Evolutionary conservation across 2,329 filamentous ascomycete genomes (phyloP), one percentile per base, ranked within the genome.

Genomic region (Pyrenochaeta sp.): DNA sequence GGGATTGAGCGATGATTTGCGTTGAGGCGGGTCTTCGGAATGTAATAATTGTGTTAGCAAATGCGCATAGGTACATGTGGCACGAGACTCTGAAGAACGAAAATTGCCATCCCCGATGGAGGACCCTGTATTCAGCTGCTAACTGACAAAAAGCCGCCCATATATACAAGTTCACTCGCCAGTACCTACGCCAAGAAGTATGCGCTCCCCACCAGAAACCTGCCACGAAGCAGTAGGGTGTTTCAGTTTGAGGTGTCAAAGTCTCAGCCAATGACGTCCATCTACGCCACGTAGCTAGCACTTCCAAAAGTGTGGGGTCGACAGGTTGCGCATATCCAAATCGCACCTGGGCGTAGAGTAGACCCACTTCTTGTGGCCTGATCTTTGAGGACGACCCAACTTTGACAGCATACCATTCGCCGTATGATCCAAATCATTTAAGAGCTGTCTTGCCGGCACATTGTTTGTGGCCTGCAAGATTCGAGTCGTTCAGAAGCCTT

Each of bases 401-500:
- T 19, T n/a, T 39, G 15, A 39, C 36, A 39, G 15, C 36, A 2
- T 13, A 39, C 15, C 13, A 39, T 39, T 19, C 36, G 36, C 15
- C n/a, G 15, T 39, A 19, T 19, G 36, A 5, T 19, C 36, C 36
- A 39, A 39, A 39, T 39, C 36, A 9, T 39, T 39, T 6, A 39
- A 39, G n/a, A 39, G 4, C 4, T 13, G 13, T 4, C 34, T 36
- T 10, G 34, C 5, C 36, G n/a, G 15, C 36, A 15, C 36, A 39
- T 39, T 3, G 4, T 19, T 13, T 19, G 4, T 19, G n/a, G 15
- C 13, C 13, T 13, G 36, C 36, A 39, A 5, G 15, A 39, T 5
- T 19, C 15, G 36, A 39, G 36, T 39, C 36, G 4, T 39, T 68
- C 56, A 76, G 58, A 76, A 71, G 13, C 64, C 74, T 46, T 77